Evolutionary conservation across 192 early-diverging fungal species (phyloP).

Genomic region (Umbelopsis vinacea): DNA sequence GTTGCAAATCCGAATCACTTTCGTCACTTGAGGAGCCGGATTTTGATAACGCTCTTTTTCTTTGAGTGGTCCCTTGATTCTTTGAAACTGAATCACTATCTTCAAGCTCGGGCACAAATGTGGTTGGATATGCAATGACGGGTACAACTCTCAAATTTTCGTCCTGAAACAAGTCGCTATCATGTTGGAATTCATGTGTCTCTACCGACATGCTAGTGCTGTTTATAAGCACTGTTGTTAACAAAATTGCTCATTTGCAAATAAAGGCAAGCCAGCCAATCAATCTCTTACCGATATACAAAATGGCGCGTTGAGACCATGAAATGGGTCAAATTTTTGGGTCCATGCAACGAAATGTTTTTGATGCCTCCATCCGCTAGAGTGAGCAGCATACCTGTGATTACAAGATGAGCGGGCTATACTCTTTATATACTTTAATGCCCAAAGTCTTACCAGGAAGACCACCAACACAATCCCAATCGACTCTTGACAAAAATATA

Average conservation of each 20-base stretch:
- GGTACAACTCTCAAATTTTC: conserved; percentile 68
- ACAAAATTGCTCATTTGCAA: not conserved
- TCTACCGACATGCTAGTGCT: conserved; percentile 51
- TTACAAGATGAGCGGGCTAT: not conserved
- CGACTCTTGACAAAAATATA: conserved; percentile 80
- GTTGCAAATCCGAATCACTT: not conserved
- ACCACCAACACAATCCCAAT: conserved; percentile 90
- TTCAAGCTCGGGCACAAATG: not conserved
- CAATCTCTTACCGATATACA: conserved; percentile 57
- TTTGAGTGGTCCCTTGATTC: not conserved
- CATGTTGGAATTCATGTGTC: conserved; percentile 58
- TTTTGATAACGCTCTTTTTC: conserved; percentile 2
- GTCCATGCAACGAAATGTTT: conserved; percentile 71
- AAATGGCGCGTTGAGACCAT: conserved; percentile 81
- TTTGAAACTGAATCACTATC: too few species aligned
- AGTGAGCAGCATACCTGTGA: conserved; percentile 86
- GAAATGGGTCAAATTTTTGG: conserved; percentile 79
- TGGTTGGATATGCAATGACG: conserved; percentile 66
- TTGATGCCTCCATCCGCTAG: conserved; percentile 75
- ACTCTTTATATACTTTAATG: not conserved
- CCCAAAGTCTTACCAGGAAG: conserved; percentile 66
- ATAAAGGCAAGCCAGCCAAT: not conserved
- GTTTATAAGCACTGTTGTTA: conserved; percentile 7
- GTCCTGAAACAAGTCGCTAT: conserved; percentile 56
- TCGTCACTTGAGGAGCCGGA: not conserved